Evolutionary conservation across 768 basidiomycete genomes (phyloP).

Genomic region (Pleurotus sapidus): DNA sequence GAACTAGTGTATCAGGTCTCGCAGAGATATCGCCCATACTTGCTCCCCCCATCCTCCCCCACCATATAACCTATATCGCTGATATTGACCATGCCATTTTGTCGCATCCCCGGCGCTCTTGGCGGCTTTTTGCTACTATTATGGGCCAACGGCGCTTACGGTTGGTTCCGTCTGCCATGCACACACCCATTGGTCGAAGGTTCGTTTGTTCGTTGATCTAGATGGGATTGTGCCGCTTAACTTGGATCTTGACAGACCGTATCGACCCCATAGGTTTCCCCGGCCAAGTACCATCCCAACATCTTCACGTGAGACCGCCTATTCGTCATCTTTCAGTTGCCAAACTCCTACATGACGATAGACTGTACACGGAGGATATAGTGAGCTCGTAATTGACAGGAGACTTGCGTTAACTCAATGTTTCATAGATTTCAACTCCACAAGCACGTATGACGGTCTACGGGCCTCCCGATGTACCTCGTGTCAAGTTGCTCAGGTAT

Average conservation of each 20-base stretch:
- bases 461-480: constrained; percentile 35
- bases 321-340: neutral
- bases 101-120: neutral
- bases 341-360: constrained; percentile 8
- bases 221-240: no score
- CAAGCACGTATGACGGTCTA: constrained; percentile 30
- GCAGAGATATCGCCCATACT: no score
- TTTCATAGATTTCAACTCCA: constrained; percentile 27
- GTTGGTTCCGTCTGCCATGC: constrained; percentile 41
- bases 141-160: neutral
- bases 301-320: constrained; percentile 33
- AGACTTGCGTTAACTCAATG: no score
- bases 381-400: constrained; percentile 16
- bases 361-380: constrained; percentile 37
- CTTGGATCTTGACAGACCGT: constrained; percentile 20
- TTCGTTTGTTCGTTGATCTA: constrained; percentile 10
- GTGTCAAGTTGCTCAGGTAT: constrained; percentile 31
- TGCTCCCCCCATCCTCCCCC: neutral
- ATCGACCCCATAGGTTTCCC: constrained; percentile 37
- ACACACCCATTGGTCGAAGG: constrained; percentile 37
- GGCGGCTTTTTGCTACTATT: neutral
- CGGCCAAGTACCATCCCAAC: constrained; percentile 30
- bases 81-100: neutral
- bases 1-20: neutral
- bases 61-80: neutral